Conservation (phyloP, 2,329 filamentous ascomycete genomes). For the Botrytis galanthina region DNA sequence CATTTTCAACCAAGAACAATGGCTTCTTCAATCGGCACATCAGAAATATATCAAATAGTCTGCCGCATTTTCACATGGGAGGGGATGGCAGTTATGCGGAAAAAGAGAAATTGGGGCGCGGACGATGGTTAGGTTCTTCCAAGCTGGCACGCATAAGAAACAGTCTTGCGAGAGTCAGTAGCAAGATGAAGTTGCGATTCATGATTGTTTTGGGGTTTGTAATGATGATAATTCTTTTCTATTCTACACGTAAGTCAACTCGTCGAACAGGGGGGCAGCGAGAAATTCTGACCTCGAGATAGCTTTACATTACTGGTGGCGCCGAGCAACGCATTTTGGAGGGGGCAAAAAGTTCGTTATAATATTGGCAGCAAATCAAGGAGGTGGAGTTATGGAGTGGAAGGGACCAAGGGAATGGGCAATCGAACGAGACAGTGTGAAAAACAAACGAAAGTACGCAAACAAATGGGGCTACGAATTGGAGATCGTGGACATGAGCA, state of each 20-base stretch:
- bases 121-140: conserved; percentile 52
- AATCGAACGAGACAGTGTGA: conserved; percentile 91
- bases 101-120: conserved; percentile 72
- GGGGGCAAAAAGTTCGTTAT: conserved; percentile 91
- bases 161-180: conserved; percentile 53
- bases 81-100: conserved; percentile 57
- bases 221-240: conserved; percentile 63
- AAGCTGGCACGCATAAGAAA: conserved; percentile 49
- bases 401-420: conserved; percentile 97
- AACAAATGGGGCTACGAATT: conserved; percentile 89
- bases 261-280: background rate
- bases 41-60: conserved; percentile 72
- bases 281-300: conserved; percentile 24
- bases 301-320: conserved; percentile 56
- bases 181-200: conserved; percentile 63
- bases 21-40: conserved; percentile 87
- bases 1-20: conserved; percentile 76
- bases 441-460: conserved; percentile 90
- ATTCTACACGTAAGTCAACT: conserved; percentile 67
- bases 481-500: conserved; percentile 97
- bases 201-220: conserved; percentile 59
- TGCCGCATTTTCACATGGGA: conserved; percentile 67
- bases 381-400: conserved; percentile 98
- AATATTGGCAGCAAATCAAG: conserved; percentile 88
- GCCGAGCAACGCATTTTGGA: conserved; percentile 70